A percentile compares a stretch with the other conserved stretches of the same genome.
Evolutionary conservation across 2,329 filamentous ascomycete species (phyloP).

Genomic region (Daldinia eschscholtzii): DNA sequence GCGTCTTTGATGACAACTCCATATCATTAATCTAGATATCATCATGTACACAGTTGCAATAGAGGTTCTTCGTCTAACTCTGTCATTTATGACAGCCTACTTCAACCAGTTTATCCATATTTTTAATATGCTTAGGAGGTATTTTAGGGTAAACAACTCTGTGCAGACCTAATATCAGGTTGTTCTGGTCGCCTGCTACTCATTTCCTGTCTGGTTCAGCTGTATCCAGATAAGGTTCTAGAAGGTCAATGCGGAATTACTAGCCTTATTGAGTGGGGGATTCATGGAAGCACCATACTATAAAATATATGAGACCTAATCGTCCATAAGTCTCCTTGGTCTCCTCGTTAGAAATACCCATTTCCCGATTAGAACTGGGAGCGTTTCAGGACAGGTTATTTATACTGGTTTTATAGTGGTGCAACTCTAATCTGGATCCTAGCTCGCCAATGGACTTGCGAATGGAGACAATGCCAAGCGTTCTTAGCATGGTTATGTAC

Average conservation of each 20-base stretch:
- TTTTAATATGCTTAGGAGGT: no score
- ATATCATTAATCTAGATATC: no score
- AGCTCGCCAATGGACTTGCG: background rate
- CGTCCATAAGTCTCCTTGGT: background rate
- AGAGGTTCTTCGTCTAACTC: no score
- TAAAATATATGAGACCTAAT: background rate
- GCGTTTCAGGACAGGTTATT: background rate
- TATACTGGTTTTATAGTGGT: background rate
- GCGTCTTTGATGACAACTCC: background rate
- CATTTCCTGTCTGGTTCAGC: no score
- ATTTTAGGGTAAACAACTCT: no score
- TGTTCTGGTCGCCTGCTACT: no score
- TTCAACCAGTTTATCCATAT: no score
- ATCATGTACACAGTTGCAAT: no score
- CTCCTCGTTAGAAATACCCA: background rate
- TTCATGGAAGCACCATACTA: background rate
- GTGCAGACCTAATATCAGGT: no score
- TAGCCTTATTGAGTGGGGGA: background rate
- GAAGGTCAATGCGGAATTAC: background rate
- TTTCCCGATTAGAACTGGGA: background rate
- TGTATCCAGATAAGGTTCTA: background rate
- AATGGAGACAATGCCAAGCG: background rate
- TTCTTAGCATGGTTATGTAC: background rate
- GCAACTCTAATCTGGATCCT: background rate
- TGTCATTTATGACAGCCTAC: no score